Evolutionary conservation across 352 stramenopile species (phyloP).

Genomic region (Thalassiosira livingstoniorum): DNA sequence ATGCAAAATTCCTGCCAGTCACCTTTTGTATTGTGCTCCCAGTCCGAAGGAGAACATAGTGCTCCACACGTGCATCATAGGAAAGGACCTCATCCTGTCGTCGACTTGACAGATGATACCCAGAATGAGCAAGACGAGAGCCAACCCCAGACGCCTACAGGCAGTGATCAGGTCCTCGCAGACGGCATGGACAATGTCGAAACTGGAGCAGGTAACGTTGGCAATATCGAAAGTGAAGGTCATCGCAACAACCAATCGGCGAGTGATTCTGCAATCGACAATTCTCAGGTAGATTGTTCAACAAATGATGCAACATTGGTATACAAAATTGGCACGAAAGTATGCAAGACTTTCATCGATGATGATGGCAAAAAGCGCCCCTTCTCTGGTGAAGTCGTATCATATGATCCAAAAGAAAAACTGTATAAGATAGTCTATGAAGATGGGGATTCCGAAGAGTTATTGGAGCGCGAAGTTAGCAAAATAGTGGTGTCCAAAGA

Average conservation of each 20-base stretch:
- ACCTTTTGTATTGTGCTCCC: neutral
- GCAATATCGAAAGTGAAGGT: too few relatives aligned
- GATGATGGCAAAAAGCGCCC: neutral
- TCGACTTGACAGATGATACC: neutral
- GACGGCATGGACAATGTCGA: too few relatives aligned
- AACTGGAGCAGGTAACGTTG: too few relatives aligned
- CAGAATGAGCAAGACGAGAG: neutral
- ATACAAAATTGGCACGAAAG: neutral
- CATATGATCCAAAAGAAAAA: neutral
- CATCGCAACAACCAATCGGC: too few relatives aligned
- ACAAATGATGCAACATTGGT: too few relatives aligned
- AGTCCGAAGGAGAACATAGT: neutral
- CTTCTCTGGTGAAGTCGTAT: neutral
- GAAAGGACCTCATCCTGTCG: neutral
- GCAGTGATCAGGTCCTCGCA: too few relatives aligned
- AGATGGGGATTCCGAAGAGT: too few relatives aligned
- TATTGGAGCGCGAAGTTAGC: too few relatives aligned
- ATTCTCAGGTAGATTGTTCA: too few relatives aligned
- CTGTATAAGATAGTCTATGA: slow-evolving; percentile 3
- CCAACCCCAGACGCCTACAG: too few relatives aligned
- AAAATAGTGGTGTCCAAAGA: too few relatives aligned
- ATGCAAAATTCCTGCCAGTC: neutral
- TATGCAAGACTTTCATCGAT: neutral
- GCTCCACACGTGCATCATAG: neutral
- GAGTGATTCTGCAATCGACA: too few relatives aligned